Conservation (phyloP, 1,139 yeast species). For the Saccharomyces hybrid region DNA sequence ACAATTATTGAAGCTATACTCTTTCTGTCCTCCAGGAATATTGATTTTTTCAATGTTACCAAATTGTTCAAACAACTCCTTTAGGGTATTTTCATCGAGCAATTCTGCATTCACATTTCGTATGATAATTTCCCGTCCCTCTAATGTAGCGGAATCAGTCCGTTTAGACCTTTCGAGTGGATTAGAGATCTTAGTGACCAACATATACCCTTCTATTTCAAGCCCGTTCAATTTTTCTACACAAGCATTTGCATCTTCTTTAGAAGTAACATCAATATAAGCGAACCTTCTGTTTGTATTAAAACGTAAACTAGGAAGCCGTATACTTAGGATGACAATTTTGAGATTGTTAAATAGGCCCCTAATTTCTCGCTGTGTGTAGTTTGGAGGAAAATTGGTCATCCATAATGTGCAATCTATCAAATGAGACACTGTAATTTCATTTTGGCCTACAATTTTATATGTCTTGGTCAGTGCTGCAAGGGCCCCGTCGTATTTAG, state of each 20-base stretch:
- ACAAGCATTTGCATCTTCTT: constrained; percentile 43
- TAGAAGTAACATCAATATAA: constrained; percentile 49
- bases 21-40: constrained; percentile 36
- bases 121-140: constrained; percentile 48
- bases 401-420: constrained; percentile 33
- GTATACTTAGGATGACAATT: constrained; percentile 39
- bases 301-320: constrained; percentile 60
- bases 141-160: constrained; percentile 39
- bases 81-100: constrained; percentile 29
- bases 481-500: constrained; percentile 41
- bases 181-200: constrained; percentile 53
- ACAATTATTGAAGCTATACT: constrained; percentile 37
- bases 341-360: constrained; percentile 43
- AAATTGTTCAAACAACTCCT: constrained; percentile 34
- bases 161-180: constrained; percentile 39
- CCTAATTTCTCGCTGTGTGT: constrained; percentile 37
- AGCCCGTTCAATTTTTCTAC: constrained; percentile 39
- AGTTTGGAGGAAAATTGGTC: constrained; percentile 65
- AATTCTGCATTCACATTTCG: constrained; percentile 40
- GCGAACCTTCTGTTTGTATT: constrained; percentile 63
- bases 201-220: constrained; percentile 27
- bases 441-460: constrained; percentile 40
- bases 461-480: constrained; percentile 55
- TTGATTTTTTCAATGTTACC: constrained; percentile 46
- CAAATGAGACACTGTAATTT: constrained; percentile 38